Base-by-base conservation (phyloP, 345 rosid species). In the Camelina sativa region DNA sequence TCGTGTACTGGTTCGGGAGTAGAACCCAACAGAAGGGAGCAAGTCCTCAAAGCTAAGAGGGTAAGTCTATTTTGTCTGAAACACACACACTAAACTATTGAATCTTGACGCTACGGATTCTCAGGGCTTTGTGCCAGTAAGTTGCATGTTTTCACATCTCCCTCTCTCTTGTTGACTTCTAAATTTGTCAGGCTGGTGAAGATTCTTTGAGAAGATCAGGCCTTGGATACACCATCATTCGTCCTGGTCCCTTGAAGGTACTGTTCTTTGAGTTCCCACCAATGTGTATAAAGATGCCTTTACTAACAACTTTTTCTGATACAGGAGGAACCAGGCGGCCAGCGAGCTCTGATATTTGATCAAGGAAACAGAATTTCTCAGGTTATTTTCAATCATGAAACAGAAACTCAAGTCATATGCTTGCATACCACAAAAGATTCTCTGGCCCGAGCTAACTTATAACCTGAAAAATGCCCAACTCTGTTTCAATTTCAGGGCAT, bases 321-420 rank as follows among this genome's bases (percentile, higher is more conserved):
- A 68, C 89, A 94, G 98, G 98, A 90, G 83, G 97, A 91, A 76
- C 98, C 97, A 8, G 97, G 97, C 2, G 98, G 98, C 13, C 98
- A 94, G 79, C 91, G 93, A 50, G 97, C 98, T 56, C 93, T 94
- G 44, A 86, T 95, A 80, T 95, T 91, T 72, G 97, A 95, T 77
- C 97, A 89, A 83, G 97, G 97, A 79, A 91, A 91, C 84, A 83
- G 93, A 85, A 91, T 91, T 67, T 86, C 91, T 57, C 96, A 95
- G 93, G 97, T 91, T 22, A 69, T 50, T 58, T 77, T 44, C 28
- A 48, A 23, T 13, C 35, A 22, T 22, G 19, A 53, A 6, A 6
- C 53, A 19, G 3, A 23, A 67, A 67, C 44, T 17, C 47, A 54
- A 60, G 37, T 23, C 60, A 13, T 47, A 7, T 4, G 7, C 48